Evolutionary conservation across 441 rosid genomes (phyloP).

Genomic region (Macaranga tanarius): DNA sequence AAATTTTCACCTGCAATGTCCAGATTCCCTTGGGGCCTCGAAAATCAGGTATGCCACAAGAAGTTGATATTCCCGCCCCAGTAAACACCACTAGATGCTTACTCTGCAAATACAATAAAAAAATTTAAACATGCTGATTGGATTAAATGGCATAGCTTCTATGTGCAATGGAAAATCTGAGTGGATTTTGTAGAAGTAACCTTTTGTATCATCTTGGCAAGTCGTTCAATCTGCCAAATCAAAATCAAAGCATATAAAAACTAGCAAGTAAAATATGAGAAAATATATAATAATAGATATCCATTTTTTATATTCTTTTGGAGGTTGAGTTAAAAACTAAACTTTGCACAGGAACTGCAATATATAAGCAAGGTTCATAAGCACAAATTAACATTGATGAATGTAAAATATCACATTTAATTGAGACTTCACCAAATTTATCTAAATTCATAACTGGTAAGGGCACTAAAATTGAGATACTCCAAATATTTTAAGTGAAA

Average conservation of each 20-base stretch:
- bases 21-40: conserved; percentile 97
- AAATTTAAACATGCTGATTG: conserved; percentile 26
- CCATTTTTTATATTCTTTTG: not conserved
- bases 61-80: conserved; percentile 96
- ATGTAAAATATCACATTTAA: not conserved
- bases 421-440: not conserved
- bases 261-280: conserved; percentile 24
- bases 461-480: not conserved
- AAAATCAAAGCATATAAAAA: conserved; percentile 27
- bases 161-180: conserved; percentile 10
- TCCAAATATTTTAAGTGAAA: not conserved
- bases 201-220: conserved; percentile 76
- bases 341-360: not conserved
- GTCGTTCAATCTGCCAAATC: conserved; percentile 68
- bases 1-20: conserved; percentile 76
- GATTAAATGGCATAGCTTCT: not conserved
- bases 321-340: not conserved
- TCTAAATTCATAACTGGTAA: not conserved
- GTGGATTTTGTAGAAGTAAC: conserved; percentile 36
- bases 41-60: conserved; percentile 97
- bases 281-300: not conserved
- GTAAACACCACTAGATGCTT: conserved; percentile 96
- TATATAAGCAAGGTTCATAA: not conserved
- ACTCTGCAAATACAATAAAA: conserved; percentile 72
- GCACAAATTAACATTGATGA: not conserved